phyloP scores from a whole-genome alignment of 2,329 filamentous ascomycete genomes.

The Hypoxylon sp. region DNA sequence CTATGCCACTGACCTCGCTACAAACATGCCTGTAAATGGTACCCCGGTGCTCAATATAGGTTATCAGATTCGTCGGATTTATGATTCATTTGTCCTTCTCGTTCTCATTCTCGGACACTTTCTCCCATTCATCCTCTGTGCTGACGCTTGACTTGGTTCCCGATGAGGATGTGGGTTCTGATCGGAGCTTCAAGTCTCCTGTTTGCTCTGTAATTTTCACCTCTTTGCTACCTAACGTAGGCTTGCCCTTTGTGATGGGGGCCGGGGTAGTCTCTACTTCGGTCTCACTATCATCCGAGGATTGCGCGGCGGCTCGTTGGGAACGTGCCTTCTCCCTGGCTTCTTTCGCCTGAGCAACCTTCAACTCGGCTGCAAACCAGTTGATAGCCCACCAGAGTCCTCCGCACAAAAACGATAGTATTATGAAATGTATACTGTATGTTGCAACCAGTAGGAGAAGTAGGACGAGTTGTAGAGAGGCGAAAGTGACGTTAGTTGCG shows the following conservation, averaged over 20 bases:
- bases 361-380: slow-evolving; percentile 87
- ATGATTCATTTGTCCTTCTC: slow-evolving; percentile 67
- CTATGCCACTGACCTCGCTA: slow-evolving; percentile 37
- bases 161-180: slow-evolving; percentile 51
- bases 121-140: slow-evolving; percentile 98
- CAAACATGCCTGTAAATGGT: slow-evolving; percentile 39
- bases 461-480: slow-evolving; percentile 84
- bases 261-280: slow-evolving; percentile 61
- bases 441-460: slow-evolving; percentile 83
- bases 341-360: slow-evolving; percentile 61
- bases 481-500: slow-evolving; percentile 93
- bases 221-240: slow-evolving; percentile 58
- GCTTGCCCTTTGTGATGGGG: slow-evolving; percentile 45
- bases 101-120: slow-evolving; percentile 82
- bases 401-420: slow-evolving; percentile 83
- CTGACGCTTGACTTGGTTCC: slow-evolving; percentile 73
- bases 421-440: slow-evolving; percentile 88
- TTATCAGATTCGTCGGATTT: slow-evolving; percentile 13
- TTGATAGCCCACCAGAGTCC: slow-evolving; percentile 95
- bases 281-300: slow-evolving; percentile 64
- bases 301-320: slow-evolving; percentile 53
- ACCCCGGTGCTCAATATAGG: slow-evolving; percentile 5
- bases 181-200: slow-evolving; percentile 67
- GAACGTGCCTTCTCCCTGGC: slow-evolving; percentile 60
- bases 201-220: slow-evolving; percentile 60